Percentiles rank a stretch among this genome's conserved stretches.
phyloP scores from a whole-genome alignment of 495 filamentous ascomycete species.

The Gamarada debralockiae region DNA sequence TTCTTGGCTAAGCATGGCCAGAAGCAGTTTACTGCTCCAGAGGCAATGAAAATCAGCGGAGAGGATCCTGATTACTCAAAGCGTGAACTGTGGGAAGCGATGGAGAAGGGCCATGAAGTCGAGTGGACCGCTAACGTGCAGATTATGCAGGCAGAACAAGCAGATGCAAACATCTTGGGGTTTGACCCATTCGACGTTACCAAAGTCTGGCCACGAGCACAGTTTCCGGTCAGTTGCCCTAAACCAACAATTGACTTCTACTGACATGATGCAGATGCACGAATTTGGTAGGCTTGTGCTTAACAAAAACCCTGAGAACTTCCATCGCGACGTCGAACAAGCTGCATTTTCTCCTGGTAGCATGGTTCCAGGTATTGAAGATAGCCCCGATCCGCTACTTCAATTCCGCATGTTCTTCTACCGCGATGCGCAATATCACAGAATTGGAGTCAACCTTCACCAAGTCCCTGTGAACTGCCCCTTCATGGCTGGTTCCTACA shows the following conservation, averaged over 20 bases:
- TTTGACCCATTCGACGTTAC: slow-evolving; percentile 68
- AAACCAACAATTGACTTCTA: too few relatives aligned
- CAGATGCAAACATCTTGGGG: slow-evolving; percentile 42
- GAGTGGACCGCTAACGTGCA: slow-evolving; percentile 50
- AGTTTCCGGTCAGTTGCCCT: slow-evolving; percentile 61
- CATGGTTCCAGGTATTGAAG: slow-evolving; percentile 48
- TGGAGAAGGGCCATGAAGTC: slow-evolving; percentile 42
- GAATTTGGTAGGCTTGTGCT: slow-evolving; percentile 58
- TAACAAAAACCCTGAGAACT: slow-evolving; percentile 59
- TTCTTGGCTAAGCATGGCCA: slow-evolving; percentile 51
- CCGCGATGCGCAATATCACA: slow-evolving; percentile 46
- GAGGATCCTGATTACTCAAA: slow-evolving; percentile 52
- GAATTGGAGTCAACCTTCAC: slow-evolving; percentile 46
- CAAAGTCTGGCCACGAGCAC: slow-evolving; percentile 67
- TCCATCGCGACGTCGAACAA: slow-evolving; percentile 35
- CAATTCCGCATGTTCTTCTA: slow-evolving; percentile 51
- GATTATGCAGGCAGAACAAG: slow-evolving; percentile 17
- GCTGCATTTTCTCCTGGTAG: slow-evolving; percentile 45
- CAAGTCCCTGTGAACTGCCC: slow-evolving; percentile 47
- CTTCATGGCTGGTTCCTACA: slow-evolving; percentile 40
- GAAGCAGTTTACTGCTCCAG: slow-evolving; percentile 48
- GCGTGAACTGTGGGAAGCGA: slow-evolving; percentile 46
- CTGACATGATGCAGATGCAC: slow-evolving; percentile 55
- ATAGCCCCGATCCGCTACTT: slow-evolving; percentile 43
- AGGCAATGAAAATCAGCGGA: slow-evolving; percentile 40